Conservation (phyloP, 2,329 filamentous ascomycete genomes). For the Ascochyta koolunga region DNA sequence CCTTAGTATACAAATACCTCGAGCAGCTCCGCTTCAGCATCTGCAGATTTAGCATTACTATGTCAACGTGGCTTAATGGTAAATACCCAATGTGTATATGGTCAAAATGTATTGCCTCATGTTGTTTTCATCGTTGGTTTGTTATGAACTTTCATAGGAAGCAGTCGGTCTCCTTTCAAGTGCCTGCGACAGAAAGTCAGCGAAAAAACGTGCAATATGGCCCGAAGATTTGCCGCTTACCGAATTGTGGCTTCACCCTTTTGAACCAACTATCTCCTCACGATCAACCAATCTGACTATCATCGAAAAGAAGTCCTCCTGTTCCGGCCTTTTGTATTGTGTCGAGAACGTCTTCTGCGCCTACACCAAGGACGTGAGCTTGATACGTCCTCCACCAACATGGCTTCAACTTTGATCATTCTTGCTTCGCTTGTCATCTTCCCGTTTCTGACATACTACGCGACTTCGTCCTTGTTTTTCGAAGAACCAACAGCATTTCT, state of each 20-base stretch:
- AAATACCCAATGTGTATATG: background rate
- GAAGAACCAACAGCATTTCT: constrained; percentile 16
- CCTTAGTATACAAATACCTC: background rate
- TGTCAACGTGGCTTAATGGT: background rate
- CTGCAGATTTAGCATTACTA: background rate
- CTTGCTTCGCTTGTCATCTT: constrained; percentile 11
- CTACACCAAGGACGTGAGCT: background rate
- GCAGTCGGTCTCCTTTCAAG: no score
- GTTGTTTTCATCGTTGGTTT: no score
- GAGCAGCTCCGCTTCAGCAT: background rate
- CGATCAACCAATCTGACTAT: background rate
- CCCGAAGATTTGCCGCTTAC: constrained; percentile 11
- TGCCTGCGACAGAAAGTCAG: no score
- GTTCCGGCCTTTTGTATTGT: background rate
- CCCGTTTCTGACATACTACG: constrained; percentile 32
- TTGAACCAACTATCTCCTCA: constrained; percentile 1
- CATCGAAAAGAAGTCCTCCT: background rate
- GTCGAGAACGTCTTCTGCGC: background rate
- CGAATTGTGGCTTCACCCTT: constrained; percentile 5
- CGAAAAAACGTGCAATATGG: no score
- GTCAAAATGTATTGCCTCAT: background rate
- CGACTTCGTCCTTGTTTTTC: constrained; percentile 29
- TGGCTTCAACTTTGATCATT: constrained; percentile 1
- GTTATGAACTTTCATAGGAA: no score
- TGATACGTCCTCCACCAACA: background rate